phyloP scores from a whole-genome alignment of 805 yeast genomes.

The Spathaspora passalidarum region DNA sequence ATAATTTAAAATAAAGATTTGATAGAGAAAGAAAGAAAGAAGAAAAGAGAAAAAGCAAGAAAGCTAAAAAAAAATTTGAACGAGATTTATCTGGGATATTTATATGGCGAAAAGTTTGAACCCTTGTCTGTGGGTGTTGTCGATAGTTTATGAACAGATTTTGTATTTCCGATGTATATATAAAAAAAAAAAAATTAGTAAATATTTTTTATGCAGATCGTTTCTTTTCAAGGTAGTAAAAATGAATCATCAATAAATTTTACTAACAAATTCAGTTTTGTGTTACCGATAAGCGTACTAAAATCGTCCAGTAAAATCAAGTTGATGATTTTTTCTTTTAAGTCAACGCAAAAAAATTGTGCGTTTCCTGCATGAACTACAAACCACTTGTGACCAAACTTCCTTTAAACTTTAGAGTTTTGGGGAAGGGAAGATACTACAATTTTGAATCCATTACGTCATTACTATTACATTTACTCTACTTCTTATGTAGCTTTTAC shows the following conservation, averaged over 20 bases:
- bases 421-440: not conserved
- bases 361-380: not conserved
- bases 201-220: conserved; percentile 1
- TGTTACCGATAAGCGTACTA: not conserved
- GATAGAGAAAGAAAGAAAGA: not conserved
- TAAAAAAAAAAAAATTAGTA: not conserved
- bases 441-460: no score
- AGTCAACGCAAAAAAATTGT: not conserved
- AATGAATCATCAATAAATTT: not conserved
- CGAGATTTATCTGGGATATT: not conserved
- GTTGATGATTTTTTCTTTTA: not conserved
- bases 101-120: not conserved
- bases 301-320: not conserved
- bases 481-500: no score
- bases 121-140: not conserved
- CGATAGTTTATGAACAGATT: not conserved
- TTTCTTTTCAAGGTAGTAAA: not conserved
- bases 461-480: no score
- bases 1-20: not conserved
- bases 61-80: not conserved
- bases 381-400: not conserved
- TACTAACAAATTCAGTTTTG: not conserved
- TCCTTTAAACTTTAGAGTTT: not conserved
- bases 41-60: not conserved
- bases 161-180: conserved; percentile 1